Conservation (phyloP, 2,329 filamentous ascomycete species). For the Claviceps humidiphila region DNA sequence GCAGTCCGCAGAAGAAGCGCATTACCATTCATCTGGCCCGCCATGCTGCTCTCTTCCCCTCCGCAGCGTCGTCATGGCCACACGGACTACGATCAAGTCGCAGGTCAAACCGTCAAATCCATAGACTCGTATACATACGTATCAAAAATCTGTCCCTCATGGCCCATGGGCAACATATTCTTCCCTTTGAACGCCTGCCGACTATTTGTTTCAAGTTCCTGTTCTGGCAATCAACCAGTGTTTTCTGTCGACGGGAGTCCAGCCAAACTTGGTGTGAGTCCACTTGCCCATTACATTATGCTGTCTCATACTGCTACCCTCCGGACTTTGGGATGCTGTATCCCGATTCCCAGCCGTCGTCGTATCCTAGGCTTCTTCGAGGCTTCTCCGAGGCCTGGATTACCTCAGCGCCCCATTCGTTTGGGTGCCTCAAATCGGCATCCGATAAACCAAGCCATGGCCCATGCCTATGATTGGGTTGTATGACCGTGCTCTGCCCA, state of each 20-base stretch:
- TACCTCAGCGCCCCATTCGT: conserved; percentile 20
- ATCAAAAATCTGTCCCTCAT: not conserved
- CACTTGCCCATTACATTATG: not conserved
- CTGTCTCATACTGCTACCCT: not conserved
- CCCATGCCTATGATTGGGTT: not conserved
- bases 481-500: not conserved
- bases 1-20: too few species aligned
- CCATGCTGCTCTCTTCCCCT: too few species aligned
- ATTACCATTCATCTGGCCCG: too few species aligned
- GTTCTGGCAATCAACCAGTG: too few species aligned
- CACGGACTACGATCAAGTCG: too few species aligned
- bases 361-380: not conserved
- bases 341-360: not conserved
- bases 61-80: too few species aligned
- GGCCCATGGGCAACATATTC: too few species aligned
- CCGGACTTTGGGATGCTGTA: not conserved
- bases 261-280: not conserved
- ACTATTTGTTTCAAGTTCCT: not conserved
- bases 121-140: not conserved
- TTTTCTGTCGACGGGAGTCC: not conserved
- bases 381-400: not conserved
- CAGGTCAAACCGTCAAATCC: too few species aligned
- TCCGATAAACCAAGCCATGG: conserved; percentile 4
- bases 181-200: not conserved
- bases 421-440: not conserved